Evolutionary conservation across 495 filamentous ascomycete species (phyloP), one percentile per base, ranked within the genome.

Genomic region (Copromyces sp.): DNA sequence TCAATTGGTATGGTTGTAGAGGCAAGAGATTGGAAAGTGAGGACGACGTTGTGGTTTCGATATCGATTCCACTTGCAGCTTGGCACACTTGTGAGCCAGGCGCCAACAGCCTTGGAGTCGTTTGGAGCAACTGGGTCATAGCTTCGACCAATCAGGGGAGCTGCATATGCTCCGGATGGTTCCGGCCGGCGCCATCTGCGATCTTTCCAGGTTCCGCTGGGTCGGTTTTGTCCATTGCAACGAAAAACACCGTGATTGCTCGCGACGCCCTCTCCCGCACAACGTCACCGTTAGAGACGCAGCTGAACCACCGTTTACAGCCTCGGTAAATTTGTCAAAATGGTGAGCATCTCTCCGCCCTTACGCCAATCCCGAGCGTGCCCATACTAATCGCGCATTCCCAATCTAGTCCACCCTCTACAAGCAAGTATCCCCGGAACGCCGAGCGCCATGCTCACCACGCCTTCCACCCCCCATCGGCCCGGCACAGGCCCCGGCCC

Each of bases 391-490:
- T 81, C 75, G 77, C 80, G 78, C 79, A 82, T 65, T 69, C 65
- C 69, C 72, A 77, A 69, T 59, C 3, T 80, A 87, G 77, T 83
- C 86, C 79, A 78, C 84, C 77, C 77, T 95, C 84, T 97, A 95
- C 91, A 93, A 93, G 93, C 88, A 92, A 84, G 92, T 90, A 65
- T 74, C 81, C 79, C 75, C 71, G 70, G 40, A 38, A 20, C n/a
- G 9, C 68, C 44, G 71, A 65, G 40, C 61, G n/a, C 44, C 44
- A 37, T 65, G 12, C 53, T 65, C 53, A 65, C 53, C 9, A 65
- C 53, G 29, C 29, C 53, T 65, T 29, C 29, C 29, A 65, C 29
- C 29, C 16, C 45, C 53, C 53, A 65, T 35, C 53, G 53, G 53
- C 53, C 53, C 53, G 53, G 53, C 53, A 32, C 53, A 29, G 29